phyloP scores from a whole-genome alignment of 1,139 yeast genomes.

The Spathaspora sp. region DNA sequence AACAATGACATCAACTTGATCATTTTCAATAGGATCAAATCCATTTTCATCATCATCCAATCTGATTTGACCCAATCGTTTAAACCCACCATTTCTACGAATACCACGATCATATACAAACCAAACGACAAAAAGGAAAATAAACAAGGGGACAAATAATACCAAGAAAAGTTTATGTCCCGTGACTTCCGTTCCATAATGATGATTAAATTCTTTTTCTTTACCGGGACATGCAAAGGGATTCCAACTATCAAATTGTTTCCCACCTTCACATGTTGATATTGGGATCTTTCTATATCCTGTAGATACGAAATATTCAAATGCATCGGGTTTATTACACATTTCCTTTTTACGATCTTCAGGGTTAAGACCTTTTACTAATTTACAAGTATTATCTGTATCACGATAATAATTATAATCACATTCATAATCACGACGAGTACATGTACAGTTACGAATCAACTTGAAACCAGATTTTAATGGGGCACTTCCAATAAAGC shows the following conservation, averaged over 20 bases:
- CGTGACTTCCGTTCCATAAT: slow-evolving; percentile 57
- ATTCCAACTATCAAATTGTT: slow-evolving; percentile 59
- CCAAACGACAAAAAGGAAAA: slow-evolving; percentile 60
- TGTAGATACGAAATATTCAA: slow-evolving; percentile 54
- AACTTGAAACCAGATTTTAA: slow-evolving; percentile 59
- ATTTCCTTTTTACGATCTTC: slow-evolving; percentile 57
- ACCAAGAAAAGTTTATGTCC: slow-evolving; percentile 55
- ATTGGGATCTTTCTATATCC: slow-evolving; percentile 48
- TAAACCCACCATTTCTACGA: slow-evolving; percentile 76
- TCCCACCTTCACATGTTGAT: slow-evolving; percentile 47
- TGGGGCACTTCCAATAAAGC: slow-evolving; percentile 82
- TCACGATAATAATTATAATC: slow-evolving; percentile 79
- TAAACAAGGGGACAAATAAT: slow-evolving; percentile 55
- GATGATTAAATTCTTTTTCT: slow-evolving; percentile 58
- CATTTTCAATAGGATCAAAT: slow-evolving; percentile 63
- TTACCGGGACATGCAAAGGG: slow-evolving; percentile 88
- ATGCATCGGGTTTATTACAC: slow-evolving; percentile 56
- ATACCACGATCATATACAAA: slow-evolving; percentile 82
- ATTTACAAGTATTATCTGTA: slow-evolving; percentile 80
- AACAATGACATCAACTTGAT: slow-evolving; percentile 60
- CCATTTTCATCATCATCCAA: slow-evolving; percentile 68
- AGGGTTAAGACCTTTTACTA: slow-evolving; percentile 70
- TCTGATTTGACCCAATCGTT: slow-evolving; percentile 82
- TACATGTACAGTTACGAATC: slow-evolving; percentile 73
- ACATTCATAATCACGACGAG: slow-evolving; percentile 90